Evolutionary conservation across 2,329 filamentous ascomycete genomes (phyloP), one percentile per base, ranked within the genome.

Genomic region (Penicillium vulpinum): DNA sequence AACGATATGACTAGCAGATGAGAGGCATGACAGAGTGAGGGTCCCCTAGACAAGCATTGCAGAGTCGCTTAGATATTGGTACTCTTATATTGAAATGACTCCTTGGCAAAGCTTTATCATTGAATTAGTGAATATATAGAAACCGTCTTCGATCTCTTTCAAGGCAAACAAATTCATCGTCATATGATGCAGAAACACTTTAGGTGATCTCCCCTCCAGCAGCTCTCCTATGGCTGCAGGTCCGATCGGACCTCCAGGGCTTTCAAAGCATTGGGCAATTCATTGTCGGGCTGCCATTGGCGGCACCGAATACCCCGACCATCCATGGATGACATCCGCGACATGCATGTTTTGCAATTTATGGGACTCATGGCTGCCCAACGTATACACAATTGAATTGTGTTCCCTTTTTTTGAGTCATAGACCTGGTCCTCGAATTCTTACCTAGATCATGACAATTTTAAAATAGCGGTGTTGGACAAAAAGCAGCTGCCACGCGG

Each of bases 401-500:
- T 49, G 11, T 38, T 24, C n/a, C n/a, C 36, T 35, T 8, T n/a
- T 33, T n/a, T 13, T 1, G 31, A 40, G 15, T 18, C 10, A 41
- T 28, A 18, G 18, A 31, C 15, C 4, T n/a, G 15, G n/a, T 2
- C 24, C 16, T 13, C 10, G n/a, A n/a, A n/a, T 13, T 31, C 5
- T 31, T 31, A 31, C 29, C 28, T 41, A 28, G 31, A 11, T 26
- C 53, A 55, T 48, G 44, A 4, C 5, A 49, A 18, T 21, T 21
- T 6, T 28, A 33, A 49, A 51, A 55, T 51, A 29, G 52, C 52
- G 52, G 52, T 55, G 52, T 55, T 55, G 51, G 39, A 33, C 16
- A 31, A 28, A 11, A 48, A 41, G 38, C 38, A 49, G 55, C 51
- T 54, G 48, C 58, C 56, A 61, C 50, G 59, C 45, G 55, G 57